Conservation (phyloP, 2,329 filamentous ascomycete genomes). For the Aschersonia sp. region DNA sequence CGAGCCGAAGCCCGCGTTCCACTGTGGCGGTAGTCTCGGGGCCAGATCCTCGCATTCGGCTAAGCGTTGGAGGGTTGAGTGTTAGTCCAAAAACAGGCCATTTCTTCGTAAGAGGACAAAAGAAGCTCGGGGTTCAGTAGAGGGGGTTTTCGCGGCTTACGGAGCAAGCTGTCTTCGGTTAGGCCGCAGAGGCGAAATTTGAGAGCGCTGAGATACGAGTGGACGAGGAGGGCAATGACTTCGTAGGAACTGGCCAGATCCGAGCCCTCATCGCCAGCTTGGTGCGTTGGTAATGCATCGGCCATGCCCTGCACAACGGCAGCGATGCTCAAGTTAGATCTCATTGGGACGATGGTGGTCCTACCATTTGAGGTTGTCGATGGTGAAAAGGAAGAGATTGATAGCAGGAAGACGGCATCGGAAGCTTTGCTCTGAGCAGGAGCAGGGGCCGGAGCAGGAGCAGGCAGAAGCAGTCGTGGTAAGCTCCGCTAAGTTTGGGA, state of each 20-base stretch:
- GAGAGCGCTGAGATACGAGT: constrained; percentile 68
- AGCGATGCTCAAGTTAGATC: constrained; percentile 9
- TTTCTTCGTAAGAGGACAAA: too few species aligned
- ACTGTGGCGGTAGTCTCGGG: constrained; percentile 55
- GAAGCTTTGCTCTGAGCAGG: too few species aligned
- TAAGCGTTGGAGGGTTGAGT: not conserved
- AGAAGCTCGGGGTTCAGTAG: too few species aligned
- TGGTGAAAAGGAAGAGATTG: not conserved
- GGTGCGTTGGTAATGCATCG: constrained; percentile 41
- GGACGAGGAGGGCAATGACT: constrained; percentile 67
- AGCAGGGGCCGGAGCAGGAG: too few species aligned
- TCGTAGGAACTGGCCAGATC: constrained; percentile 62
- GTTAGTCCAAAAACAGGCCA: too few species aligned
- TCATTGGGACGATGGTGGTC: too few species aligned
- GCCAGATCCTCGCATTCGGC: constrained; percentile 38
- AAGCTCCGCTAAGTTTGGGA: too few species aligned
- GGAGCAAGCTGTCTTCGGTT: constrained; percentile 63
- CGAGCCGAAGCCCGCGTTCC: constrained; percentile 61
- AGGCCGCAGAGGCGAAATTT: constrained; percentile 73
- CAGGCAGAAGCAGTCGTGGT: too few species aligned
- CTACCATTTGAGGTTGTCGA: not conserved
- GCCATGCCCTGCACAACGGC: constrained; percentile 41
- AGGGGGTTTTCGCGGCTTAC: constrained; percentile 24
- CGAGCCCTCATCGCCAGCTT: constrained; percentile 36
- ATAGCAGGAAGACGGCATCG: too few species aligned